Percentiles rank a stretch among this genome's conserved stretches.
phyloP scores from a whole-genome alignment of 805 yeast genomes.

The Pichia pseudocactophila region DNA sequence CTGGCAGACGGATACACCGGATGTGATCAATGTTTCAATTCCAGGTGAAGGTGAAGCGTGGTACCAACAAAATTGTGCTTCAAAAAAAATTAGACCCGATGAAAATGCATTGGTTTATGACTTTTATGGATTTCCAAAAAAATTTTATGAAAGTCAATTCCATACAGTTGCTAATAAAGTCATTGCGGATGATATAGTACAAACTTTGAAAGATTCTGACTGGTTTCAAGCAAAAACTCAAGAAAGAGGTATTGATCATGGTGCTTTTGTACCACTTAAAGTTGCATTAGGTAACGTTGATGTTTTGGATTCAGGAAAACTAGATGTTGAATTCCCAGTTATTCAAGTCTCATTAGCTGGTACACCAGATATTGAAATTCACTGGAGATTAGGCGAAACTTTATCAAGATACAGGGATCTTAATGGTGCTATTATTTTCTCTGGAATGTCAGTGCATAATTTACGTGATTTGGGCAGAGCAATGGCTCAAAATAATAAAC shows the following conservation, averaged over 20 bases:
- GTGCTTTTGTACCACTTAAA: constrained; percentile 73
- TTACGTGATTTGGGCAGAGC: constrained; percentile 42
- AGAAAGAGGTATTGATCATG: constrained; percentile 72
- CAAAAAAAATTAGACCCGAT: constrained; percentile 15
- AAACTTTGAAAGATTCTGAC: constrained; percentile 34
- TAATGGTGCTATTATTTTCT: constrained; percentile 47
- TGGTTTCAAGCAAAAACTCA: constrained; percentile 34
- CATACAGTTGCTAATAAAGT: constrained; percentile 37
- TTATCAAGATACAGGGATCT: constrained; percentile 43
- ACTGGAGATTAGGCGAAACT: constrained; percentile 47
- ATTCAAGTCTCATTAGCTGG: constrained; percentile 44
- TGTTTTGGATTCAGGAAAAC: constrained; percentile 27
- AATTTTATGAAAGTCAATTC: constrained; percentile 56
- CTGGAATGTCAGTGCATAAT: constrained; percentile 81
- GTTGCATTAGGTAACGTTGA: constrained; percentile 49
- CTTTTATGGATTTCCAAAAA: constrained; percentile 61
- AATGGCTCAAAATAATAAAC: constrained; percentile 4
- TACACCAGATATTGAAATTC: constrained; percentile 33
- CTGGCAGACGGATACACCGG: constrained; percentile 47
- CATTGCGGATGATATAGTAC: constrained; percentile 38
- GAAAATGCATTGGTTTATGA: constrained; percentile 63
- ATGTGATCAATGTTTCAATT: constrained; percentile 40
- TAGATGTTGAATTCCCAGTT: constrained; percentile 39
- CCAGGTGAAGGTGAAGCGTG: constrained; percentile 26
- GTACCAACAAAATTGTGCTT: constrained; percentile 12